Evolutionary conservation across 2,329 filamentous ascomycete genomes (phyloP).

Genomic region (Calonectria honghensis): DNA sequence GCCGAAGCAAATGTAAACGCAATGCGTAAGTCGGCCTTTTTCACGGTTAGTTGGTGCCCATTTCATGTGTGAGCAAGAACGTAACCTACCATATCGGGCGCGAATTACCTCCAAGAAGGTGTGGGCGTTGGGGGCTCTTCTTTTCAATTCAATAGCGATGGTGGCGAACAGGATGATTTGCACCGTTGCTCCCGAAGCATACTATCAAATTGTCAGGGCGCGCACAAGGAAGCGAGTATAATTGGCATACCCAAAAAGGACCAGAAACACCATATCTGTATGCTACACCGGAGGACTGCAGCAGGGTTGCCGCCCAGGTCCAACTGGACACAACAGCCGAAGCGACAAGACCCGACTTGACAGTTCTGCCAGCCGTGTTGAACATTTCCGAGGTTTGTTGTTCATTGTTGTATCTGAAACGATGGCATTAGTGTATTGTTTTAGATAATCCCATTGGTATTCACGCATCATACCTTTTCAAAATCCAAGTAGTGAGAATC

Average conservation of each 20-base stretch:
- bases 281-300: constrained; percentile 16
- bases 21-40: constrained; percentile 3
- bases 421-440: neutral
- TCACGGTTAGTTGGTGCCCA: neutral
- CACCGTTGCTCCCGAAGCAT: constrained; percentile 12
- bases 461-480: constrained; percentile 64
- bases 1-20: constrained; percentile 16
- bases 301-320: constrained; percentile 64
- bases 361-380: constrained; percentile 88
- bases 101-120: constrained; percentile 88
- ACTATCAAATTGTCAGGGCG: neutral
- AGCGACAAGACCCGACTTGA: constrained; percentile 91
- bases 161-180: constrained; percentile 89
- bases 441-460: no score
- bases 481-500: constrained; percentile 81
- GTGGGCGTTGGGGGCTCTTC: constrained; percentile 89
- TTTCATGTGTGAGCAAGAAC: neutral
- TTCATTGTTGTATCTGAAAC: constrained; percentile 71
- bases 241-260: neutral
- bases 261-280: constrained; percentile 18
- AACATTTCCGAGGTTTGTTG: constrained; percentile 95
- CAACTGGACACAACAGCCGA: constrained; percentile 92
- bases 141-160: constrained; percentile 90
- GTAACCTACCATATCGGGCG: constrained; percentile 82
- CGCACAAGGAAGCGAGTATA: neutral